Evolutionary conservation across 768 basidiomycete genomes (phyloP).

Genomic region (Dioszegia crocea): DNA sequence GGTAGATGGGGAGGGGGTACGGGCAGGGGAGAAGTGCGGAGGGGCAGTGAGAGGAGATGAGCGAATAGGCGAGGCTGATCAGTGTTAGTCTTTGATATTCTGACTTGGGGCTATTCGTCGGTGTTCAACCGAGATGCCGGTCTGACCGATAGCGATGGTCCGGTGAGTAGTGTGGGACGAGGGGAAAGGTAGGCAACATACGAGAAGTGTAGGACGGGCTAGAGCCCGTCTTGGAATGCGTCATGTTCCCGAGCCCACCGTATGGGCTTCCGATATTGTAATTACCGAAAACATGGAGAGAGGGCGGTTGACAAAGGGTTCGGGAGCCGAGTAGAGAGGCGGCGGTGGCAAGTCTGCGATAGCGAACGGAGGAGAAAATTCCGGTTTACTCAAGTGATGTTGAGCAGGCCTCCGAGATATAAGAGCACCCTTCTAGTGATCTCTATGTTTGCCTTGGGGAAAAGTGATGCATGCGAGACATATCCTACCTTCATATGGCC

Average conservation of each 20-base stretch:
- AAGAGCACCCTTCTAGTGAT: too few relatives aligned
- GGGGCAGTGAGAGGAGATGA: constrained; percentile 27
- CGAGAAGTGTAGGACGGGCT: not conserved
- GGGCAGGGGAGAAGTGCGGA: constrained; percentile 16
- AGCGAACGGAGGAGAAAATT: too few relatives aligned
- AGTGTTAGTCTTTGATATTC: not conserved
- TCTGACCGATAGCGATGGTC: too few relatives aligned
- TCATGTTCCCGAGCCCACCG: not conserved
- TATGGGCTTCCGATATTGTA: not conserved
- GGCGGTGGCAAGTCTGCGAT: too few relatives aligned
- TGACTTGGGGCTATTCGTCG: not conserved
- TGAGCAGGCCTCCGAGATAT: too few relatives aligned
- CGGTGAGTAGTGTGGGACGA: too few relatives aligned
- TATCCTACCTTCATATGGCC: too few relatives aligned
- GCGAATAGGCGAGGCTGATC: constrained; percentile 19
- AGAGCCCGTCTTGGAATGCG: not conserved
- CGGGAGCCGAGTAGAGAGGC: too few relatives aligned
- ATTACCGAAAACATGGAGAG: not conserved
- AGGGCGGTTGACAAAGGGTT: not conserved
- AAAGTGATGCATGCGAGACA: too few relatives aligned
- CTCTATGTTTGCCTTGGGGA: too few relatives aligned
- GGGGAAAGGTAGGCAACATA: not conserved
- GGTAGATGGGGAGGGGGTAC: constrained; percentile 15
- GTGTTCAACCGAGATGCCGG: not conserved
- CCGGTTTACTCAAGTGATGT: too few relatives aligned